phyloP scores from a whole-genome alignment of 129 eudicot genomes.

The Helianthus annuus region HanXRQr2.0-SUNRISE NC_035443.2:30011129-30011628 shows the following conservation, averaged over 20 bases:
- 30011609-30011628: no score
- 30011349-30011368: slow-evolving; percentile 49
- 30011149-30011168: no score
- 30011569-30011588: no score
- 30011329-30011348: slow-evolving; percentile 23
- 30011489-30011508: slow-evolving; percentile 32
- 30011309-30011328: slow-evolving; percentile 26
- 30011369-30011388: slow-evolving; percentile 35
- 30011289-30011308: background rate
- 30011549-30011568: slow-evolving; percentile 22
- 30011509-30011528: slow-evolving; percentile 22
- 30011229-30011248: no score
- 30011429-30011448: slow-evolving; percentile 49
- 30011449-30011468: slow-evolving; percentile 53
- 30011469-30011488: slow-evolving; percentile 39
- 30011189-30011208: no score
- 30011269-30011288: background rate
- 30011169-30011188: no score
- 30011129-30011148: no score
- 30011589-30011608: no score
- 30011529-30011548: slow-evolving; percentile 15
- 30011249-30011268: no score
- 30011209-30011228: no score
- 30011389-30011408: slow-evolving; percentile 44
- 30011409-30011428: slow-evolving; percentile 32